phyloP scores from a whole-genome alignment of 352 stramenopile genomes.

The Phytopythium litorale region DNA sequence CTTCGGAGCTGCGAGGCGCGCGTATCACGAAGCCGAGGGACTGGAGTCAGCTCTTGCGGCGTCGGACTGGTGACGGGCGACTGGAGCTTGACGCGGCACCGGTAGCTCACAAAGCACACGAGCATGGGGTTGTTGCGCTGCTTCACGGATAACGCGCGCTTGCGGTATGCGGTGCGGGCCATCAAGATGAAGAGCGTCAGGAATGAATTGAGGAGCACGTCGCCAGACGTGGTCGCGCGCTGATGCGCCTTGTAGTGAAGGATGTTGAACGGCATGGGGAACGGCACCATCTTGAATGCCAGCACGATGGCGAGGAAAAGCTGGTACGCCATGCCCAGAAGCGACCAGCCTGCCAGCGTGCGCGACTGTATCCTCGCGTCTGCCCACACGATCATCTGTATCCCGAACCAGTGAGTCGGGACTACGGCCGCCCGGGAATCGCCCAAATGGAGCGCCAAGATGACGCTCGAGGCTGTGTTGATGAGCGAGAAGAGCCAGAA shows the following conservation, averaged over 20 bases:
- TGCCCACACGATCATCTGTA: slow-evolving; percentile 13
- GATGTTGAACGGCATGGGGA: neutral
- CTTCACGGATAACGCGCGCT: slow-evolving; percentile 5
- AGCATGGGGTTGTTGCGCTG: slow-evolving; percentile 1
- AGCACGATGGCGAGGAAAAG: neutral
- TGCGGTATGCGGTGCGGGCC: slow-evolving; percentile 11
- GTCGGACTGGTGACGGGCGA: neutral
- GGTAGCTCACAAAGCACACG: slow-evolving; percentile 20
- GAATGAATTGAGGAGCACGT: slow-evolving; percentile 14
- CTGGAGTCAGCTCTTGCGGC: neutral
- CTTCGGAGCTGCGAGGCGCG: neutral
- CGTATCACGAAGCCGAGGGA: slow-evolving; percentile 1
- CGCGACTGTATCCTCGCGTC: slow-evolving; percentile 19
- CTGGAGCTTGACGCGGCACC: slow-evolving; percentile 12
- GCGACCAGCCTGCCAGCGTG: slow-evolving; percentile 1
- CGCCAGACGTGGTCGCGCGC: slow-evolving; percentile 1
- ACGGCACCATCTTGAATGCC: neutral
- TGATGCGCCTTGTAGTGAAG: neutral
- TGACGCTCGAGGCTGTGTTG: slow-evolving; percentile 10
- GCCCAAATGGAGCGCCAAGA: slow-evolving; percentile 10
- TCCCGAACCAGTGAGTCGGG: slow-evolving; percentile 9
- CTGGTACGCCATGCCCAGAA: slow-evolving; percentile 1
- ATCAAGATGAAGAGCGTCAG: slow-evolving; percentile 9
- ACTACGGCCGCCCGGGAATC: slow-evolving; percentile 10
- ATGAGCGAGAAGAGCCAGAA: slow-evolving; percentile 25